phyloP scores from a whole-genome alignment of 208 protist species.

The Crithidia acanthocephali region DNA sequence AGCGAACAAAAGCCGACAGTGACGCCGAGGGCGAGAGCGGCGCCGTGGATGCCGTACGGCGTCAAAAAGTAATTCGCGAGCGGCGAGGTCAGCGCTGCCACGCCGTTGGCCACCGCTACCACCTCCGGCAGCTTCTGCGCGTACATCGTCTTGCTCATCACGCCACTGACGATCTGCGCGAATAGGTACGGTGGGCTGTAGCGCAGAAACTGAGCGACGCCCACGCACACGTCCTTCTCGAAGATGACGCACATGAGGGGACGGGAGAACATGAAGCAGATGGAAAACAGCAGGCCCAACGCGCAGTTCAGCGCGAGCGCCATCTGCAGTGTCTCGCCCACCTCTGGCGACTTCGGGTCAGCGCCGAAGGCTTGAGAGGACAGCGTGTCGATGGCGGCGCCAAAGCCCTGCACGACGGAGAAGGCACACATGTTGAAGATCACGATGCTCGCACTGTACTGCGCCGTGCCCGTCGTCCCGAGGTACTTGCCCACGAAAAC shows the following conservation, averaged over 20 bases:
- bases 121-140: constrained; percentile 59
- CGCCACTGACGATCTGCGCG: constrained; percentile 57
- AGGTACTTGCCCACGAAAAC: constrained; percentile 56
- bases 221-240: constrained; percentile 44
- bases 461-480: constrained; percentile 37
- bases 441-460: constrained; percentile 67
- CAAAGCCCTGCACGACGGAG: constrained; percentile 63
- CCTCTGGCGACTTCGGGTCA: constrained; percentile 51
- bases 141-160: constrained; percentile 70
- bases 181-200: constrained; percentile 61
- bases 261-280: constrained; percentile 50
- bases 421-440: constrained; percentile 77
- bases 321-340: constrained; percentile 69
- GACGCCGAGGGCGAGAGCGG: constrained; percentile 42
- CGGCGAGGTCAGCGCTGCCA: constrained; percentile 52
- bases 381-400: constrained; percentile 73
- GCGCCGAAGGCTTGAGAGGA: constrained; percentile 74
- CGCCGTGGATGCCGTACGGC: constrained; percentile 56
- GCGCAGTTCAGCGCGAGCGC: constrained; percentile 52
- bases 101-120: constrained; percentile 53
- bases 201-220: constrained; percentile 52
- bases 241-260: constrained; percentile 52
- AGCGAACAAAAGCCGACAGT: constrained; percentile 43
- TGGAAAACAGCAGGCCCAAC: constrained; percentile 50
- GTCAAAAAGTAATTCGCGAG: constrained; percentile 67